Evolutionary conservation across 2,329 filamentous ascomycete species (phyloP).

Genomic region (Stagonosporopsis chrysanthemi): DNA sequence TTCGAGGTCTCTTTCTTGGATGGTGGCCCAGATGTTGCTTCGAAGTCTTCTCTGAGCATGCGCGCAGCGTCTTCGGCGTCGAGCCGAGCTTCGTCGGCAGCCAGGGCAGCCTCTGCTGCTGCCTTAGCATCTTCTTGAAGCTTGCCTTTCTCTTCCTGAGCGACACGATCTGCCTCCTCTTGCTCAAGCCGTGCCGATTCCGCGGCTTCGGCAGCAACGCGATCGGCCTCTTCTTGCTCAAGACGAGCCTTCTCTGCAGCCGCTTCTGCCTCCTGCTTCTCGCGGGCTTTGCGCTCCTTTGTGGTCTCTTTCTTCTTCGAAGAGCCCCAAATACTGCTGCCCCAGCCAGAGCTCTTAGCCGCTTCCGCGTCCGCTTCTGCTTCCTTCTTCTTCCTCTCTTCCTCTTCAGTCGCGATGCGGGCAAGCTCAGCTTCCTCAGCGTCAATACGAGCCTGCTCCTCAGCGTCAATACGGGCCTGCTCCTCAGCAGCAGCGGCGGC

Average conservation of each 20-base stretch:
- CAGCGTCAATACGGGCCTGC: constrained; percentile 16
- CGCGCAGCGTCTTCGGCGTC: constrained; percentile 13
- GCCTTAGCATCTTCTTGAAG: constrained; percentile 34
- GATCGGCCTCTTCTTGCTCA: constrained; percentile 24
- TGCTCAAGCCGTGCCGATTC: constrained; percentile 32
- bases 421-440: constrained; percentile 21
- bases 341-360: constrained; percentile 34
- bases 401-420: constrained; percentile 39
- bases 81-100: constrained; percentile 30
- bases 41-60: constrained; percentile 31
- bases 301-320: constrained; percentile 50
- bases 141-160: constrained; percentile 37
- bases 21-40: constrained; percentile 21
- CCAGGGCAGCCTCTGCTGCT: constrained; percentile 27
- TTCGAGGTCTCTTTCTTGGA: constrained; percentile 48
- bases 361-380: constrained; percentile 29
- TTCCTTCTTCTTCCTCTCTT: constrained; percentile 33
- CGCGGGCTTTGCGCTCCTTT: constrained; percentile 44
- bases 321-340: constrained; percentile 27
- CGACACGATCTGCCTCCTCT: constrained; percentile 27
- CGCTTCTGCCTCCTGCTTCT: constrained; percentile 35
- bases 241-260: constrained; percentile 30
- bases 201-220: constrained; percentile 20
- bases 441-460: constrained; percentile 19
- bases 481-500: constrained; percentile 30